Base-by-base conservation (phyloP, 805 yeast species). In the Vanderwaltozyma polyspora region DNA sequence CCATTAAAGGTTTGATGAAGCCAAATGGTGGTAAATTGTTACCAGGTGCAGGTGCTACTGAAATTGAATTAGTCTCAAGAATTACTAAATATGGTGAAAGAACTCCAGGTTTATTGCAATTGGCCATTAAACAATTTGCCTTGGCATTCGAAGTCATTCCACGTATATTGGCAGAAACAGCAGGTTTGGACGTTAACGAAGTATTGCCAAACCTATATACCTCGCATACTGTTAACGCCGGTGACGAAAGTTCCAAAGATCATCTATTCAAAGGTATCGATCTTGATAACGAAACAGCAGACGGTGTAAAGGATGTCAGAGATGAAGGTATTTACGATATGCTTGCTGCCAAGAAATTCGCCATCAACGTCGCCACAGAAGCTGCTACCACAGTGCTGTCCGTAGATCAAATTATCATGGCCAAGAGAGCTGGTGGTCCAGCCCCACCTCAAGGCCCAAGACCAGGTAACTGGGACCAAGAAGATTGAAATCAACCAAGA, bases 391-490 rank as follows among this genome's bases (percentile, higher is more conserved):
- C 97, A 5, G 48, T 45, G 18, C 34, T 45, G 43, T 77, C 94
- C 18, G 91, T 91, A 33, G 97, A 91, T 59, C 97, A 89, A 69
- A 89, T 89, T 51, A 91, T 89, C 56, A 91, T 89, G 91, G 97
- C 98, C 29, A 89, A 89, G 73, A 76, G 95, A 58, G 96, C 97
- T 2, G 98, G 98, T 45, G 98, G 98, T 16, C 98, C 98, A 32
- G 77, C 67, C 22, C 78, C 86, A 72, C 95, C 95, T 23, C 64
- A 69, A 49, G 93, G 82, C 54, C 79, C 79, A 46, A 76, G 76
- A 59, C 89, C 91, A 30, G 95, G 95, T 41, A 86, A 85, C 64
- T 86, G 96, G 96, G 96, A 86, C 55, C 91, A 79, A 61, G 95
- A 72, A 40, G 95, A 87, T 62, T 85, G 63, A 50, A 24, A n/a